Percentiles rank a stretch among this genome's conserved stretches.
These are phyloP conservation scores for Penicillium angulare DNA, from an alignment of 495 filamentous ascomycete genomes.

Conservation along the genomic window DNA sequence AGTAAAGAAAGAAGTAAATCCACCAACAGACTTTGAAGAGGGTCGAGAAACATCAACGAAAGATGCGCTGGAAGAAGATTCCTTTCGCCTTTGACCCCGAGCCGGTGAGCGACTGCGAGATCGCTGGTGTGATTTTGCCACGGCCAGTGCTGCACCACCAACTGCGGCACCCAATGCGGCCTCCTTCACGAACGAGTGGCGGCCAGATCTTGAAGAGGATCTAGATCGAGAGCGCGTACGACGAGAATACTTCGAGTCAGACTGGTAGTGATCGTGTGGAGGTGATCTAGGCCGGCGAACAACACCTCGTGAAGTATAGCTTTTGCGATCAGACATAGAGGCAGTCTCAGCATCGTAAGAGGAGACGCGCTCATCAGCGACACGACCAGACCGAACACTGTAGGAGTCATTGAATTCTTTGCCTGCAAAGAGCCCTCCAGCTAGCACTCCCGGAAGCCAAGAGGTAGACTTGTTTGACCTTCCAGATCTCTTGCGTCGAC, in stretches of 20 bases:
- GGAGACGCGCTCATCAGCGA: slow-evolving; percentile 26
- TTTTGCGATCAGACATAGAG: slow-evolving; percentile 39
- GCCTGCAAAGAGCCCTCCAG: slow-evolving; percentile 49
- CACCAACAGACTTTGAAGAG: slow-evolving; percentile 26
- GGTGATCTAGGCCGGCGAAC: slow-evolving; percentile 32
- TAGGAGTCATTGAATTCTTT: slow-evolving; percentile 61
- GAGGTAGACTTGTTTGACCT: slow-evolving; percentile 34
- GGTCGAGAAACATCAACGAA: slow-evolving; percentile 33
- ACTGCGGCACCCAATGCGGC: slow-evolving; percentile 47
- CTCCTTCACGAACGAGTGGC: slow-evolving; percentile 39
- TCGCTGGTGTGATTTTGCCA: slow-evolving; percentile 28
- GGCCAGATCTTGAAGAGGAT: slow-evolving; percentile 40
- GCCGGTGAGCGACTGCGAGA: slow-evolving; percentile 32
- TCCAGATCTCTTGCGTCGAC: slow-evolving; percentile 40
- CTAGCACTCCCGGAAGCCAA: slow-evolving; percentile 55
- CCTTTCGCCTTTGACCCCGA: slow-evolving; percentile 29
- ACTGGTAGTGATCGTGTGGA: slow-evolving; percentile 30
- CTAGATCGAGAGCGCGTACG: slow-evolving; percentile 45
- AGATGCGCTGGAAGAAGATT: slow-evolving; percentile 37
- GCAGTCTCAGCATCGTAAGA: slow-evolving; percentile 36
- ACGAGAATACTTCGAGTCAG: slow-evolving; percentile 22
- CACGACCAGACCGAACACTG: slow-evolving; percentile 51
- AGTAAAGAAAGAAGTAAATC: slow-evolving; percentile 48
- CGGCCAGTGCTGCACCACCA: slow-evolving; percentile 39
- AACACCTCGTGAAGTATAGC: slow-evolving; percentile 45